phyloP scores from a whole-genome alignment of 148 eudicot genomes.

The Chenopodium formosanum region DNA sequence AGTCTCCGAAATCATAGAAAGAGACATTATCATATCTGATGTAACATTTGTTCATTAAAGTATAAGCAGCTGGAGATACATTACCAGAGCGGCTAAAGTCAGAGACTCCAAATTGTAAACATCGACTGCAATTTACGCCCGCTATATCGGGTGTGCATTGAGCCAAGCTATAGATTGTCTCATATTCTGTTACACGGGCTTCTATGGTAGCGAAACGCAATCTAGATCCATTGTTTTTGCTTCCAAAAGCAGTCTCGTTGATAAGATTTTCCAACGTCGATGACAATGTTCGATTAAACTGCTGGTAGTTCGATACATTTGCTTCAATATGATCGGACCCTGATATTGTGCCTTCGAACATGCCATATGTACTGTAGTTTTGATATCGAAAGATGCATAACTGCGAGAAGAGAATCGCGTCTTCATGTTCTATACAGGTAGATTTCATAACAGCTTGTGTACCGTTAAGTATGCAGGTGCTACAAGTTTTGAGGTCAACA shows the following conservation, averaged over 20 bases:
- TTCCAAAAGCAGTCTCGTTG: neutral
- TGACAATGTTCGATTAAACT: conserved; percentile 16
- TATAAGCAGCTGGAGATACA: neutral
- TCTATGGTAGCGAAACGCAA: conserved; percentile 17
- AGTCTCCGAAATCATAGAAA: conserved; percentile 16
- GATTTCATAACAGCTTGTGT: neutral
- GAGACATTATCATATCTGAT: conserved; percentile 20
- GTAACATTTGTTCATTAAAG: neutral
- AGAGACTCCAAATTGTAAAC: neutral
- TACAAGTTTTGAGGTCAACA: neutral
- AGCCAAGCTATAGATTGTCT: conserved; percentile 12
- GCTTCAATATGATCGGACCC: neutral
- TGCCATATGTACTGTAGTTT: conserved; percentile 11
- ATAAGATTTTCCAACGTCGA: conserved; percentile 13
- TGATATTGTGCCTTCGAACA: neutral
- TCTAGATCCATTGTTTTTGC: neutral
- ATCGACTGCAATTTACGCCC: conserved; percentile 11
- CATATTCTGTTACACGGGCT: neutral
- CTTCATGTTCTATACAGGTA: neutral
- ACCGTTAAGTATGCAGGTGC: neutral
- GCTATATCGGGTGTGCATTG: conserved; percentile 26
- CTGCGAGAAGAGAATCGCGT: neutral
- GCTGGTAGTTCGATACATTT: neutral
- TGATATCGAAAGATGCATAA: conserved; percentile 5
- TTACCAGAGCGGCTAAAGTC: too few relatives aligned